A percentile compares a stretch with the other conserved stretches of the same genome.
Conservation (phyloP, 2,329 filamentous ascomycete genomes). For the Apiospora kogelbergensis region DNA sequence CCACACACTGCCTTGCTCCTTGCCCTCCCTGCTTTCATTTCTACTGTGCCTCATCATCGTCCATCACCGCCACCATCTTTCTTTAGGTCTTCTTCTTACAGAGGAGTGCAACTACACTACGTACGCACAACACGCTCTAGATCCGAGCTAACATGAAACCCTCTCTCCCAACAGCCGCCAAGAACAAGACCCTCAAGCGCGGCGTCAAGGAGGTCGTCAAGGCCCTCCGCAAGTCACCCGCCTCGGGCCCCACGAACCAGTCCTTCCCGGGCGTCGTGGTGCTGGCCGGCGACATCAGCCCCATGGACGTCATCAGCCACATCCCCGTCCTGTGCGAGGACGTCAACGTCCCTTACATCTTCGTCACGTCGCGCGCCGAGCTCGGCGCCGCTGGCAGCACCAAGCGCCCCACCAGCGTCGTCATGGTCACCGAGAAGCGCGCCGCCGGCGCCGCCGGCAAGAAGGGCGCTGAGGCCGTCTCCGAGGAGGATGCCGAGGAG, state of each 20-base stretch:
- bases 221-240: constrained; percentile 87
- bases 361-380: constrained; percentile 88
- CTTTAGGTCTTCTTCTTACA: constrained; percentile 7
- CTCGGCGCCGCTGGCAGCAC: constrained; percentile 91
- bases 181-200: constrained; percentile 92
- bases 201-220: constrained; percentile 99
- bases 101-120: neutral
- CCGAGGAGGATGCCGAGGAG: constrained; percentile 55
- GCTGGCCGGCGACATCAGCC: constrained; percentile 95
- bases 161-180: constrained; percentile 67
- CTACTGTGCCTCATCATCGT: neutral
- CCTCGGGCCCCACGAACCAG: constrained; percentile 63
- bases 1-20: too few species aligned
- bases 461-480: constrained; percentile 40
- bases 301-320: constrained; percentile 98
- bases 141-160: constrained; percentile 19
- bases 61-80: too few species aligned
- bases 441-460: constrained; percentile 29
- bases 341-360: constrained; percentile 96
- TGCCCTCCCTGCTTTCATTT: constrained; percentile 10
- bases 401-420: constrained; percentile 93
- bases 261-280: constrained; percentile 75
- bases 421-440: constrained; percentile 74
- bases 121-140: constrained; percentile 16
- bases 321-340: constrained; percentile 98